Evolutionary conservation across 2,329 filamentous ascomycete genomes (phyloP).

Genomic region (Pezicula neosporulosa): DNA sequence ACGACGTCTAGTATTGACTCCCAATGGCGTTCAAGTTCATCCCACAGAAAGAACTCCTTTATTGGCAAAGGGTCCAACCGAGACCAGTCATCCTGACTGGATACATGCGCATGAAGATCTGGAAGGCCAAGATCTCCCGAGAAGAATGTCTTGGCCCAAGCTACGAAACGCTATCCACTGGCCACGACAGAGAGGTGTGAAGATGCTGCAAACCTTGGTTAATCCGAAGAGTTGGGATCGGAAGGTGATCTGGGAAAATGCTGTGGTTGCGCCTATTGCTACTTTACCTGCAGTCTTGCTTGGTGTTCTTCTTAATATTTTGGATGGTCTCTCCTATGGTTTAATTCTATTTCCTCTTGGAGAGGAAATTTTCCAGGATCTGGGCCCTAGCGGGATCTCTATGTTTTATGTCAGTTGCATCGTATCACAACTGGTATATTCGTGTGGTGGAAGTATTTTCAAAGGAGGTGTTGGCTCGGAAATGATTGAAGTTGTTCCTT

Average conservation of each 20-base stretch:
- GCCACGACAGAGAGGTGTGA: slow-evolving; percentile 16
- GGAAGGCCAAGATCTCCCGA: slow-evolving; percentile 20
- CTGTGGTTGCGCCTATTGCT: slow-evolving; percentile 62
- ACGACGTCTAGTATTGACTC: slow-evolving; percentile 18
- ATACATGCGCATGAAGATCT: slow-evolving; percentile 27
- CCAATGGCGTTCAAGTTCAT: slow-evolving; percentile 17
- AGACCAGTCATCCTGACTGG: slow-evolving; percentile 22
- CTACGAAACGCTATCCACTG: slow-evolving; percentile 18
- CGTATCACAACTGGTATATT: slow-evolving; percentile 87
- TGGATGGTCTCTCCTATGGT: slow-evolving; percentile 94
- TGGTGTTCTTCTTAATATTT: slow-evolving; percentile 83
- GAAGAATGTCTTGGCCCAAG: slow-evolving; percentile 22
- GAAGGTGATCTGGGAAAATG: slow-evolving; percentile 59
- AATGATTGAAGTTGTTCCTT: slow-evolving; percentile 97
- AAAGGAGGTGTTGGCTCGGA: slow-evolving; percentile 90
- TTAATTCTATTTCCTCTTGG: slow-evolving; percentile 96
- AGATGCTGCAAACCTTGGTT: slow-evolving; percentile 30
- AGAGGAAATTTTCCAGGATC: slow-evolving; percentile 75
- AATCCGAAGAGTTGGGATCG: slow-evolving; percentile 73
- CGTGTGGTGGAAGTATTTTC: slow-evolving; percentile 80
- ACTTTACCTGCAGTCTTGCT: slow-evolving; percentile 84
- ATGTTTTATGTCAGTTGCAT: slow-evolving; percentile 99
- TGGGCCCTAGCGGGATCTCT: slow-evolving; percentile 91
- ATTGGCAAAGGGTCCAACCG: slow-evolving; percentile 14
- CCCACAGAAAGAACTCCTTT: slow-evolving; percentile 26